phyloP scores from a whole-genome alignment of 768 basidiomycete species.

The Lactarius psammicola region DNA sequence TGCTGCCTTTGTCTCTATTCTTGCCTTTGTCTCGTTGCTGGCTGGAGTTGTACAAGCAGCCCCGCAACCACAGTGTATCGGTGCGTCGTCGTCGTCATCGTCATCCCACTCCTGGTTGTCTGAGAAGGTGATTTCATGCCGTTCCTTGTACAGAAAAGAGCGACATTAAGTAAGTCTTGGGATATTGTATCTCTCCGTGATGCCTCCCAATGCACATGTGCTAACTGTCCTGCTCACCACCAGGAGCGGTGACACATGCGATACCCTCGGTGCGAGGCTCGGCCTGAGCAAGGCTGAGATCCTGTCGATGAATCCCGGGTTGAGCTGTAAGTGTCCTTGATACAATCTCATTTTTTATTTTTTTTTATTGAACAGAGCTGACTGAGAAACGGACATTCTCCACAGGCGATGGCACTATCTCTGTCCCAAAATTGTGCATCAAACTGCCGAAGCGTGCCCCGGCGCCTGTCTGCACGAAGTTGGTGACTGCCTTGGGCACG shows the following conservation, averaged over 20 bases:
- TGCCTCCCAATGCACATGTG: too few species aligned
- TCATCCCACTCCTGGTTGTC: too few species aligned
- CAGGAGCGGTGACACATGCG: constrained; percentile 2
- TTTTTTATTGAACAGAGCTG: too few species aligned
- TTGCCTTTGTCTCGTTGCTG: constrained; percentile 7
- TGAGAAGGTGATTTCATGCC: neutral
- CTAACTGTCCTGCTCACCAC: neutral
- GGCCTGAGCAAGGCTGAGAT: neutral
- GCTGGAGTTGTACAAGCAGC: too few species aligned
- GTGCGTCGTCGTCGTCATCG: constrained; percentile 1
- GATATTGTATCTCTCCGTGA: too few species aligned
- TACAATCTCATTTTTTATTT: too few species aligned
- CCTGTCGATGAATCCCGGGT: constrained; percentile 3
- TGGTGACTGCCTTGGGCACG: constrained; percentile 6
- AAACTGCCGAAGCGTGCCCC: neutral
- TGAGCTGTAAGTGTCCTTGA: constrained; percentile 4
- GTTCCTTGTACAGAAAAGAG: constrained; percentile 9
- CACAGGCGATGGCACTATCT: neutral
- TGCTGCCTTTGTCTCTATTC: constrained; percentile 3
- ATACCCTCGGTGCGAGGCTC: neutral
- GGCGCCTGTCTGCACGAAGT: constrained; percentile 12
- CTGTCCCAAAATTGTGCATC: neutral
- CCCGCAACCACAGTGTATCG: neutral
- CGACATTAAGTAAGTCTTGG: neutral
- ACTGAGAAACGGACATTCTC: too few species aligned